phyloP scores from a whole-genome alignment of 192 early-diverging fungal genomes.

The Chytriomyces hyalinus region DNA sequence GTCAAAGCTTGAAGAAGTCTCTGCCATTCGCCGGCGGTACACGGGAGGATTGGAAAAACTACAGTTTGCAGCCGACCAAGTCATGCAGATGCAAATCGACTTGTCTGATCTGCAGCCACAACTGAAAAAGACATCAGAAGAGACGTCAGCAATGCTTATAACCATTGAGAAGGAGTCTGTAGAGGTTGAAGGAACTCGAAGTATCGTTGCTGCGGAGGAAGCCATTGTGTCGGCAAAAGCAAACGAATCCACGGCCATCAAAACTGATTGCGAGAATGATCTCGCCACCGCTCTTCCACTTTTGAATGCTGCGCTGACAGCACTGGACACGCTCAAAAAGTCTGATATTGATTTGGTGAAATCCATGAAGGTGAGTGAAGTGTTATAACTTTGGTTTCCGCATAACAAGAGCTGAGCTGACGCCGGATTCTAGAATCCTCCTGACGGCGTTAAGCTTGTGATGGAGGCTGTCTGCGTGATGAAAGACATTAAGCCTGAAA shows the following conservation, averaged over 20 bases:
- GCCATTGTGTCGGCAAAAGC: conserved; percentile 61
- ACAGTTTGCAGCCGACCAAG: conserved; percentile 64
- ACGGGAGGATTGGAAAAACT: conserved; percentile 64
- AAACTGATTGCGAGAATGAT: conserved; percentile 63
- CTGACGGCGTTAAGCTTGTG: conserved; percentile 66
- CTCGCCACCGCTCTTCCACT: conserved; percentile 65
- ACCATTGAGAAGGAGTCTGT: conserved; percentile 68
- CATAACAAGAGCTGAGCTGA: background rate
- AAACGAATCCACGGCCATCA: conserved; percentile 60
- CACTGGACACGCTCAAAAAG: conserved; percentile 67
- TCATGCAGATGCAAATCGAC: conserved; percentile 63
- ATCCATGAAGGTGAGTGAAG: conserved; percentile 52
- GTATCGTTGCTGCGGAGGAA: conserved; percentile 64
- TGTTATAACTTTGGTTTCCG: background rate
- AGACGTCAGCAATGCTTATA: conserved; percentile 63
- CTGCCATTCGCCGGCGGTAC: conserved; percentile 56
- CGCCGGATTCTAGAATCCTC: conserved; percentile 49
- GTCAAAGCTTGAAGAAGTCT: conserved; percentile 55
- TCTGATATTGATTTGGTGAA: conserved; percentile 68
- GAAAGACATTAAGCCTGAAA: conserved; percentile 70
- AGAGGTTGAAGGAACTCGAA: conserved; percentile 63
- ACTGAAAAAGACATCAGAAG: conserved; percentile 64
- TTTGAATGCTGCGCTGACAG: conserved; percentile 61
- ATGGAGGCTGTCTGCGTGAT: conserved; percentile 72
- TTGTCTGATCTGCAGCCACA: conserved; percentile 62